Base-by-base conservation (phyloP, 768 basidiomycete genomes). In the Rhodotorula toruloides region DNA sequence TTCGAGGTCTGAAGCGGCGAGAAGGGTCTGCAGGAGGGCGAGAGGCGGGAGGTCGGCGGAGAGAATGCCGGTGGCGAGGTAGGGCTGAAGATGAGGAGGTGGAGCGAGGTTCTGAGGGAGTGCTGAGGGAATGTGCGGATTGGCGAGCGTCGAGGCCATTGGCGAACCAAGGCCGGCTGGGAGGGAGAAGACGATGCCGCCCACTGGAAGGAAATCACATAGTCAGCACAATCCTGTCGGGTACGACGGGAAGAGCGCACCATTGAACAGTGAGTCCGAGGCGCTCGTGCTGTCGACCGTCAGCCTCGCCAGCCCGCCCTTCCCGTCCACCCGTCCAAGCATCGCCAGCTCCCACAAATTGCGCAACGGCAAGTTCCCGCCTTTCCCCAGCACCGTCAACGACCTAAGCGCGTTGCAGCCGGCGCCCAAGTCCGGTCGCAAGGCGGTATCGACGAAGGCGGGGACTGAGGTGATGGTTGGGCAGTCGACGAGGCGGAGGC, bases 311-410 rank as follows among this genome's bases (percentile, higher is more conserved):
- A 59, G 11, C 17, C 58, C 48, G 14, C 47, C 34, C 2, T 39
- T 39, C 37, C 48, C 5, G 36, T 50, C 27, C 27, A 4, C 37
- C 47, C 58, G n/a, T 4, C 58, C 48, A 10, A 59, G 22, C 47
- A 59, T 49, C 19, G 37, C 37, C 48, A 59, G 22, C 58, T 59
- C 58, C 58, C 58, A 59, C 4, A 59, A 22, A 29, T 50, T 59
- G 4, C n/a, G 19, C 19, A 59, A 21, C 2, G 36, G 37, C 17
- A 59, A 21, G 6, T 48, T 48, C 2, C 10, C 50, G 22, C 50
- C 25, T 14, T 37, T 12, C 37, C 58, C 58, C 5, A 59, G 39
- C 5, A 59, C 25, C 47, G 47, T 49, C 17, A 59, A 22, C 37
- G 36, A 25, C 21, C 48, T 39, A 37, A 59, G 17, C 39, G 37